Evolutionary conservation across 352 stramenopile species (phyloP).

Genomic region (Saprolegnia parasitica): DNA sequence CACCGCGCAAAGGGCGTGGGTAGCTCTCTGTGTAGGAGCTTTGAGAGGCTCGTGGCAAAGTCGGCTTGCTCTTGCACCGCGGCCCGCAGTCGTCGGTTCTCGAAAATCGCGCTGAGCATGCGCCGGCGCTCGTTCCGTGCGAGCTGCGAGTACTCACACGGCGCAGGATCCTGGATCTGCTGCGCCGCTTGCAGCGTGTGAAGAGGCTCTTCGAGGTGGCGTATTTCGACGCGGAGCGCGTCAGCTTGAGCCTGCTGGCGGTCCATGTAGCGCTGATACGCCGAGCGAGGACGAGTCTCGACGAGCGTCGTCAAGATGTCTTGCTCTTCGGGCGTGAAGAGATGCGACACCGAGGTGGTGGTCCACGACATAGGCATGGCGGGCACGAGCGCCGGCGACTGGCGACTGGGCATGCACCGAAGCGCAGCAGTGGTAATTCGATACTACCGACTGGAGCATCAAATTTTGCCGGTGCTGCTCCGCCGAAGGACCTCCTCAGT

Average conservation of each 20-base stretch:
- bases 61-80: neutral
- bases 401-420: no score
- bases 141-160: neutral
- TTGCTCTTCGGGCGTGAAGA: neutral
- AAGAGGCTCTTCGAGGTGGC: neutral
- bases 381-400: no score
- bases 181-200: neutral
- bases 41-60: neutral
- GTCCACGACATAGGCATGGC: no score
- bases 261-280: conserved; percentile 13
- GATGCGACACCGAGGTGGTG: no score
- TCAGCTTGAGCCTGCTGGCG: neutral
- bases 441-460: no score
- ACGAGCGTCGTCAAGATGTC: neutral
- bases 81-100: conserved; percentile 1
- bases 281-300: neutral
- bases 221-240: neutral
- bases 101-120: neutral
- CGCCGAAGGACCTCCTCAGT: no score
- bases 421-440: no score
- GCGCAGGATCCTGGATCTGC: neutral
- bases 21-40: neutral
- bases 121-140: neutral
- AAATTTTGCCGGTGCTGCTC: no score
- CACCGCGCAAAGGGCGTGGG: no score